Percentiles rank a stretch among this genome's conserved stretches.
phyloP scores from a whole-genome alignment of 257 asterid genomes.

The Nicotiana paniculata region DNA sequence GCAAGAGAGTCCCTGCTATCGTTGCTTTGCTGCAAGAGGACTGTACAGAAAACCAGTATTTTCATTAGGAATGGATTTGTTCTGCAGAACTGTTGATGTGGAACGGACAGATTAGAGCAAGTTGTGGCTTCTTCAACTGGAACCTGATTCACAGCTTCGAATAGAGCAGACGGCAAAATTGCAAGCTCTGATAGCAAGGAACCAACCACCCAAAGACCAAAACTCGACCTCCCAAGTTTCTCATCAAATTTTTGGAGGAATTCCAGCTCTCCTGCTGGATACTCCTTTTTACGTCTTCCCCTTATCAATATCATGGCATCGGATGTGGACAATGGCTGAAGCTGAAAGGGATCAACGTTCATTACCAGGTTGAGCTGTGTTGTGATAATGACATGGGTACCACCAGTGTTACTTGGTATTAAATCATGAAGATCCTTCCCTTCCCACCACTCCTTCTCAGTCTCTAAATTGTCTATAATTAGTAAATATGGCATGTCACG shows the following conservation, averaged over 20 bases:
- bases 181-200: conserved; percentile 59
- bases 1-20: conserved; percentile 38
- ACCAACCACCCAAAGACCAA: conserved; percentile 61
- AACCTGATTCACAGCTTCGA: conserved; percentile 54
- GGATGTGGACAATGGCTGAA: conserved; percentile 44
- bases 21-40: conserved; percentile 35
- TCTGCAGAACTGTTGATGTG: conserved; percentile 51
- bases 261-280: conserved; percentile 44
- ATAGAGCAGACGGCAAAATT: conserved; percentile 52
- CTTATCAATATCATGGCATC: conserved; percentile 59
- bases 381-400: conserved; percentile 78
- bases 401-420: conserved; percentile 75
- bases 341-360: conserved; percentile 67
- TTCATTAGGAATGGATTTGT: conserved; percentile 54
- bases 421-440: conserved; percentile 78
- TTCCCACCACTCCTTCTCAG: conserved; percentile 94
- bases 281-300: conserved; percentile 63
- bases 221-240: conserved; percentile 58
- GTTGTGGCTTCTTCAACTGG: conserved; percentile 34
- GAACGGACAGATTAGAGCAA: conserved; percentile 24
- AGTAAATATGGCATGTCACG: conserved; percentile 84
- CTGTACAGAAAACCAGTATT: conserved; percentile 38
- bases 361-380: conserved; percentile 53
- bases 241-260: conserved; percentile 52
- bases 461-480: conserved; percentile 68